phyloP scores from a whole-genome alignment of 2,329 filamentous ascomycete genomes.

The Aspergillus sp. region DNA sequence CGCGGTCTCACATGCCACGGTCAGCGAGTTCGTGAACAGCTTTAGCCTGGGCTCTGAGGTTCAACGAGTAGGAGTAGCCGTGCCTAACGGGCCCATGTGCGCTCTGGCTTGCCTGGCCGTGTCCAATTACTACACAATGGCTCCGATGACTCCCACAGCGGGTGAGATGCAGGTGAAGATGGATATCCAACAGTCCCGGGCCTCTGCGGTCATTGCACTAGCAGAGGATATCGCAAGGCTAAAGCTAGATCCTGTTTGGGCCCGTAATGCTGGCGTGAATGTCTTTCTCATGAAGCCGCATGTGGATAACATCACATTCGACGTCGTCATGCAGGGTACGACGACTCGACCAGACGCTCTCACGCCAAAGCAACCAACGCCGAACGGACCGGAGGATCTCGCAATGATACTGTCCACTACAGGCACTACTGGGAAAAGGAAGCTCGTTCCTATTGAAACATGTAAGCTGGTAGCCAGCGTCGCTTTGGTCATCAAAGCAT shows the following conservation, averaged over 20 bases:
- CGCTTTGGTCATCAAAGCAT: constrained; percentile 54
- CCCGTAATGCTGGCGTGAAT: constrained; percentile 12
- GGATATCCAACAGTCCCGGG: constrained; percentile 50
- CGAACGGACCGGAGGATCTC: constrained; percentile 49
- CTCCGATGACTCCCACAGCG: constrained; percentile 52
- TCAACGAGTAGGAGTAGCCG: constrained; percentile 50
- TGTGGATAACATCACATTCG: constrained; percentile 35
- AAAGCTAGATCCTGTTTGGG: constrained; percentile 19
- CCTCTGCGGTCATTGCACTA: constrained; percentile 47
- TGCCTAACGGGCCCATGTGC: constrained; percentile 56
- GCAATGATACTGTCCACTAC: constrained; percentile 57
- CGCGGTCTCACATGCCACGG: constrained; percentile 14
- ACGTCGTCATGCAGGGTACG: constrained; percentile 13
- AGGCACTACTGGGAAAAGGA: constrained; percentile 59
- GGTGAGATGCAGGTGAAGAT: constrained; percentile 52
- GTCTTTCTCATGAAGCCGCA: constrained; percentile 22
- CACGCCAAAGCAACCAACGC: constrained; percentile 1
- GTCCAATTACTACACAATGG: constrained; percentile 51
- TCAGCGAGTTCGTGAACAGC: constrained; percentile 18
- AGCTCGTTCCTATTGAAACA: constrained; percentile 54
- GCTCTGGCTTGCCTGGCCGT: constrained; percentile 52
- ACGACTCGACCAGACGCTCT: too few species aligned
- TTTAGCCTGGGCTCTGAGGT: constrained; percentile 30
- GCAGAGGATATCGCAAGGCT: background rate
- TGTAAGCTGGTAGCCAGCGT: constrained; percentile 54